Base-by-base conservation (phyloP, 768 basidiomycete species). In the Trametes punicea region DNA sequence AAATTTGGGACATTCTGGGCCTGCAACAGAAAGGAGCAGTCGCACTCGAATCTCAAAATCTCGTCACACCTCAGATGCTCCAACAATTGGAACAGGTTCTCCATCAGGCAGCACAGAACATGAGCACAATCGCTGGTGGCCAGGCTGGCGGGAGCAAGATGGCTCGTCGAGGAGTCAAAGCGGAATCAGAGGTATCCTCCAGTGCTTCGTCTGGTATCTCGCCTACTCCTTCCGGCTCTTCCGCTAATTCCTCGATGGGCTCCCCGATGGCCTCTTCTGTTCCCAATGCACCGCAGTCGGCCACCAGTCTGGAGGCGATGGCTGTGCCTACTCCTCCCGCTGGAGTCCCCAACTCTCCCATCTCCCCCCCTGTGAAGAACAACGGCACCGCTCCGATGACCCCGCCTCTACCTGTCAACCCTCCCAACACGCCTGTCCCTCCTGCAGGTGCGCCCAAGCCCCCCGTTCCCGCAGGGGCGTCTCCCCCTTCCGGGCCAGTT, bases 371-470 rank as follows among this genome's bases (percentile, higher is more conserved):
- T 18, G 18, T 34, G 30, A 33, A 36, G 38, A 23, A 34, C 36
- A 51, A 39, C 27, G 30, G 25, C 25, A 13, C 42, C 7, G 21
- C 16, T 38, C 56, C 57, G 3, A 21, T 31, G 39, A 58, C 63
- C 3, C 63, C 61, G 0, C 16, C 61, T 23, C 59, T 63, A 16
- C 63, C 63, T 8, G 36, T 39, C 16, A 62, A 61, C 59, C 61
- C 63, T 29, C 65, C 61, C 36, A 64, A 64, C 49, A 64, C 56
- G 18, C 64, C 63, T 7, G 33, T 49, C 23, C 23, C n/a, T n/a
- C n/a, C 44, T 18, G 21, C 54, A 10, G 3, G n/a, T 18, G 18
- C 42, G 11, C 33, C 47, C 18, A 45, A 20, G 47, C 20, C 27
- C 18, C 41, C 47, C 7, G 18, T 46, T 1, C 49, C 53, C 6